Evolutionary conservation across 805 yeast genomes (phyloP).

Genomic region (Millerozyma acaciae): DNA sequence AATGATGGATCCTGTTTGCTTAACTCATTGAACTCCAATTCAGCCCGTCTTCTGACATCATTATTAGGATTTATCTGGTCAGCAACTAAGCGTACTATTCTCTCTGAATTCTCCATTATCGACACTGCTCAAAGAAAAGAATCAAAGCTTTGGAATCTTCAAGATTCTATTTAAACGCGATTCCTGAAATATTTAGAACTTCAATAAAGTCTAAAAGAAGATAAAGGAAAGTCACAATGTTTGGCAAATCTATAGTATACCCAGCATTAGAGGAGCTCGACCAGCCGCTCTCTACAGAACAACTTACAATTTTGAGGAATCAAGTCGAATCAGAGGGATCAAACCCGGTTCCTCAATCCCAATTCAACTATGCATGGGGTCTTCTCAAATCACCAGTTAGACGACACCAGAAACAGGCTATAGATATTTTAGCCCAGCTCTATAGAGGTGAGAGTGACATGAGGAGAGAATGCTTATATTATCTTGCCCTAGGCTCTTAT

Average conservation of each 20-base stretch:
- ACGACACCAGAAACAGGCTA: slow-evolving; percentile 73
- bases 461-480: slow-evolving; percentile 86
- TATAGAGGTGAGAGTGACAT: slow-evolving; percentile 77
- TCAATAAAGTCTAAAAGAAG: background rate
- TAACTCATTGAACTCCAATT: slow-evolving; percentile 40
- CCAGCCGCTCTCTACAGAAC: slow-evolving; percentile 64
- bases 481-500: slow-evolving; percentile 80
- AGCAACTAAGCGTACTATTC: slow-evolving; percentile 10
- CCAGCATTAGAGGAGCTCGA: slow-evolving; percentile 41
- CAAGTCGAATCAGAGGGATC: slow-evolving; percentile 83
- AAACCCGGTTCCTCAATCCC: slow-evolving; percentile 72
- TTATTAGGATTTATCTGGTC: slow-evolving; percentile 48
- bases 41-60: slow-evolving; percentile 48
- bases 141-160: background rate
- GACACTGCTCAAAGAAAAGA: background rate
- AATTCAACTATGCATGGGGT: slow-evolving; percentile 97
- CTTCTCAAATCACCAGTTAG: slow-evolving; percentile 65
- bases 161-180: background rate
- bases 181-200: background rate
- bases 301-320: slow-evolving; percentile 67
- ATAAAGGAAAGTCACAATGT: slow-evolving; percentile 1
- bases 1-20: slow-evolving; percentile 49
- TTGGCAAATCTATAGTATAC: slow-evolving; percentile 17
- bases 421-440: slow-evolving; percentile 63
- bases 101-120: slow-evolving; percentile 5